These are phyloP conservation scores for Plasmodium chabaudi DNA, from an alignment of 169 alveolate genomes.

Conservation along the genomic window DNA sequence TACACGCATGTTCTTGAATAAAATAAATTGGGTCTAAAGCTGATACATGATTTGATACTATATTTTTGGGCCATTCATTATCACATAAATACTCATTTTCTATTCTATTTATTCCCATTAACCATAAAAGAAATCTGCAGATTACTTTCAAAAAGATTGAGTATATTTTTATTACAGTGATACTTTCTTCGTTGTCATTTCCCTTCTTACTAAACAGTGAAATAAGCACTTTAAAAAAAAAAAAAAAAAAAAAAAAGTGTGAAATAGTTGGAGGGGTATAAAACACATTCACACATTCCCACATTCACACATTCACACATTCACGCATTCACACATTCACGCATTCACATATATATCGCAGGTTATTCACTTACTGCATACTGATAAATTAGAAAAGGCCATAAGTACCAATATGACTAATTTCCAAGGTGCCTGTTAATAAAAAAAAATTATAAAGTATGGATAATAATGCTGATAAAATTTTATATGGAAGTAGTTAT, in stretches of 20 bases:
- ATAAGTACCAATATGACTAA: neutral
- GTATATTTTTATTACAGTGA: conserved; percentile 19
- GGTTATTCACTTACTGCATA: neutral
- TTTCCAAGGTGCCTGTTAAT: conserved; percentile 49
- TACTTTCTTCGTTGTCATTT: conserved; percentile 25
- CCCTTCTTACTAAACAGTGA: conserved; percentile 8
- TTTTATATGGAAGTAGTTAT: neutral
- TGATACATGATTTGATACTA: conserved; percentile 67
- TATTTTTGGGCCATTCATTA: conserved; percentile 70
- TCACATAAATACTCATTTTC: conserved; percentile 64
- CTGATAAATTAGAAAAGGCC: neutral
- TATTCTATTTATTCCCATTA: conserved; percentile 29
- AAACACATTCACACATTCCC: neutral
- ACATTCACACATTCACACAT: neutral
- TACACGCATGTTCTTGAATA: conserved; percentile 70
- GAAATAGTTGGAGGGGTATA: neutral
- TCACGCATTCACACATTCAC: neutral
- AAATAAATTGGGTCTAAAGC: conserved; percentile 60
- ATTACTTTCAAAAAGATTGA: conserved; percentile 30
- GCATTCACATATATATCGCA: neutral
- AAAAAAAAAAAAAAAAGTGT: neutral
- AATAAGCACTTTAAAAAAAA: conserved; percentile 5
- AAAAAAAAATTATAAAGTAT: conserved; percentile 1
- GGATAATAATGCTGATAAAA: neutral
- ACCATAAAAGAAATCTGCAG: conserved; percentile 47